These are phyloP conservation scores for Venturiaceae sp. DNA, from an alignment of 2,329 filamentous ascomycete species.

Conservation along the genomic window DNA sequence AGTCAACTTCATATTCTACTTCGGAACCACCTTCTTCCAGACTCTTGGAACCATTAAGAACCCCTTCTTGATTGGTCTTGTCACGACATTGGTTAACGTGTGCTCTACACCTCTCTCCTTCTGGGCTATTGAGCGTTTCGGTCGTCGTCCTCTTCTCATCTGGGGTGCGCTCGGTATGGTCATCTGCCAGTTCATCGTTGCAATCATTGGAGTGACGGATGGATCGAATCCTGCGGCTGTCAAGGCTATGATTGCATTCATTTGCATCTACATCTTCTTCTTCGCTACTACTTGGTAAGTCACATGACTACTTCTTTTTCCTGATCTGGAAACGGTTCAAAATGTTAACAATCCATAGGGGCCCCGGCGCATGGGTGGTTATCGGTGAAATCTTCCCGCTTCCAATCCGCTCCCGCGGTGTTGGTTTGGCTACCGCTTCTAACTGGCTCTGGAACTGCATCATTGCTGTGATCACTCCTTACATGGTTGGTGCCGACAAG, in stretches of 20 bases:
- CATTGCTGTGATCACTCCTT: constrained; percentile 62
- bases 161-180: constrained; percentile 74
- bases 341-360: too few species aligned
- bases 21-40: constrained; percentile 67
- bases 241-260: constrained; percentile 74
- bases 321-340: constrained; percentile 69
- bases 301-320: too few species aligned
- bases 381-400: constrained; percentile 83
- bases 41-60: constrained; percentile 66
- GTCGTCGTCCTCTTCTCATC: constrained; percentile 72
- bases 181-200: constrained; percentile 78
- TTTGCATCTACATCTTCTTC: constrained; percentile 88
- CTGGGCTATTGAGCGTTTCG: constrained; percentile 73
- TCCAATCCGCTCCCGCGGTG: constrained; percentile 84
- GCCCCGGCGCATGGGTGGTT: constrained; percentile 60
- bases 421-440: constrained; percentile 75
- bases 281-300: constrained; percentile 87
- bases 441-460: constrained; percentile 84
- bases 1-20: constrained; percentile 67
- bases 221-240: constrained; percentile 30
- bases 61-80: constrained; percentile 72
- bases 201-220: constrained; percentile 45
- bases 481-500: constrained; percentile 52
- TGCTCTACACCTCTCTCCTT: constrained; percentile 79
- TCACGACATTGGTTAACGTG: constrained; percentile 85